Percentiles rank a stretch among this genome's conserved stretches.
These are phyloP conservation scores for Hanseniaspora lachancei DNA, from an alignment of 805 yeast species.

Conservation along the genomic window DNA sequence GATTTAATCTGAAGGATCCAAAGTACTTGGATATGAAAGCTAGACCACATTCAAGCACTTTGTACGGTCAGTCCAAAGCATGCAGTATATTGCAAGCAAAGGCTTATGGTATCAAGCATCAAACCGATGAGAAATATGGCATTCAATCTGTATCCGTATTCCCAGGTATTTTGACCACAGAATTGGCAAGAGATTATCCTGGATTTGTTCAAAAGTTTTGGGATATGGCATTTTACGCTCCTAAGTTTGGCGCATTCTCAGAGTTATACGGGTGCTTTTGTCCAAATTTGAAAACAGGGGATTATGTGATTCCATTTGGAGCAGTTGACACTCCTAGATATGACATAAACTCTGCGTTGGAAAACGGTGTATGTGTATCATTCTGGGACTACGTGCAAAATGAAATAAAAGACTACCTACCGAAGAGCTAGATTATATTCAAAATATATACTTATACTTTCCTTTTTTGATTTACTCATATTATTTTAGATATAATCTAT, in stretches of 20 bases:
- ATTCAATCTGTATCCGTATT: slow-evolving; percentile 27
- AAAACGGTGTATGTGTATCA: slow-evolving; percentile 22
- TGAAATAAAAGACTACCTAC: slow-evolving; percentile 13
- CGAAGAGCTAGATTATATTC: neutral
- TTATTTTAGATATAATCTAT: too few species aligned
- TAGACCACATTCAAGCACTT: slow-evolving; percentile 17
- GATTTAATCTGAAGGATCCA: slow-evolving; percentile 26
- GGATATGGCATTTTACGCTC: slow-evolving; percentile 16
- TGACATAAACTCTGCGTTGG: slow-evolving; percentile 20
- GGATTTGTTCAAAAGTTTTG: slow-evolving; percentile 12
- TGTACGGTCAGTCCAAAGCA: slow-evolving; percentile 33
- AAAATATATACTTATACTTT: neutral
- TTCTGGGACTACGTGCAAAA: slow-evolving; percentile 22
- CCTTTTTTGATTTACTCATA: neutral
- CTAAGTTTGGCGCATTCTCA: slow-evolving; percentile 29
- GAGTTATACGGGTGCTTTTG: slow-evolving; percentile 30
- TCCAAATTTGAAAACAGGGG: slow-evolving; percentile 27
- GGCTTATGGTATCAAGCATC: slow-evolving; percentile 26
- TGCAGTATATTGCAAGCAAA: slow-evolving; percentile 27
- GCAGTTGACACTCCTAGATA: slow-evolving; percentile 23
- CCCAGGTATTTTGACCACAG: slow-evolving; percentile 29
- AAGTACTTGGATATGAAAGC: slow-evolving; percentile 16
- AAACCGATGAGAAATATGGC: slow-evolving; percentile 21
- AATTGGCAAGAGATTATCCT: slow-evolving; percentile 23
- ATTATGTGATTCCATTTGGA: slow-evolving; percentile 29